Conservation (phyloP, 208 protist genomes). For the Trypanosoma vivax region DNA sequence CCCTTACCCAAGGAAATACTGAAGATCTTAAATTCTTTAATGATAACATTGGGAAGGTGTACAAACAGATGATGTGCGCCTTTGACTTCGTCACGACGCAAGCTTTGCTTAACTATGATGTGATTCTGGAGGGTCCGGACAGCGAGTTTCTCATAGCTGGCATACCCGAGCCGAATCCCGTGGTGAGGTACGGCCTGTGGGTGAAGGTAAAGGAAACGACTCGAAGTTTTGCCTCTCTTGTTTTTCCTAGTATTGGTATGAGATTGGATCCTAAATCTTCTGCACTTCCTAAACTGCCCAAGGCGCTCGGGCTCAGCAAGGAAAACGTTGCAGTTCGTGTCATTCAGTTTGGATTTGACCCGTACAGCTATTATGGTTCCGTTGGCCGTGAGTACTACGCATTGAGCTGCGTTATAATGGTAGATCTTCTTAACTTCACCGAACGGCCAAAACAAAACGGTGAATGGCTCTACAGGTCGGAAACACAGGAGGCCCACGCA, state of each 20-base stretch:
- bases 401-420: conserved; percentile 77
- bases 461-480: conserved; percentile 72
- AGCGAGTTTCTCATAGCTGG: conserved; percentile 67
- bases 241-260: conserved; percentile 71
- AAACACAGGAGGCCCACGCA: conserved; percentile 56
- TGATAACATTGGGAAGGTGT: conserved; percentile 44
- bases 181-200: conserved; percentile 87
- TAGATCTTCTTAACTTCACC: conserved; percentile 80
- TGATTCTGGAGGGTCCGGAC: conserved; percentile 55
- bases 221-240: conserved; percentile 72
- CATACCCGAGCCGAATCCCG: conserved; percentile 35
- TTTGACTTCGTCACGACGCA: conserved; percentile 78
- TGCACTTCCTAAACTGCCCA: conserved; percentile 69
- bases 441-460: conserved; percentile 59
- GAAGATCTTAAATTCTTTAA: conserved; percentile 24
- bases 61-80: conserved; percentile 44
- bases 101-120: conserved; percentile 75
- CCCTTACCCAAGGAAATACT: conserved; percentile 3
- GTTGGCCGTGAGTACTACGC: conserved; percentile 69
- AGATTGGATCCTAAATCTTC: conserved; percentile 79
- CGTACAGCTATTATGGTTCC: conserved; percentile 42
- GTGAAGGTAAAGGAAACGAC: conserved; percentile 84
- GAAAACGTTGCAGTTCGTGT: conserved; percentile 86
- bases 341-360: conserved; percentile 83
- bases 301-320: conserved; percentile 79